A percentile compares a stretch with the other conserved stretches of the same genome.
Evolutionary conservation across 495 filamentous ascomycete genomes (phyloP).

Genomic region (Alectoria sarmentosa): DNA sequence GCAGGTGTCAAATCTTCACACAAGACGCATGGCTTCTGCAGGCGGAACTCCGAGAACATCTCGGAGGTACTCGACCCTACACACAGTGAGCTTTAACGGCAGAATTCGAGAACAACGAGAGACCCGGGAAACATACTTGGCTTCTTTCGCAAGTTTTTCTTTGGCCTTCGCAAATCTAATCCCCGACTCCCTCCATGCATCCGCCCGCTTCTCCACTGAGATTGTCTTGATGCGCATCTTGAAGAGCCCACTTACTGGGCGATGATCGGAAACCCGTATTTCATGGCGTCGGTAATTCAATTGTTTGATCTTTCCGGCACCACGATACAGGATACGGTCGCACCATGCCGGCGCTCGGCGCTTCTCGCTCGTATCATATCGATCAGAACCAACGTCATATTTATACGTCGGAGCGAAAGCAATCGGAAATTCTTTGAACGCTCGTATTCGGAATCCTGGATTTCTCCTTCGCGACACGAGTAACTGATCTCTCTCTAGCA

Average conservation of each 20-base stretch:
- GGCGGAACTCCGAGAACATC: slow-evolving; percentile 44
- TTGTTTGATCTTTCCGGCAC: slow-evolving; percentile 75
- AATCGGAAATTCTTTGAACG: slow-evolving; percentile 80
- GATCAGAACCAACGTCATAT: slow-evolving; percentile 91
- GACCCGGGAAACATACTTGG: slow-evolving; percentile 41
- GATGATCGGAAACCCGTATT: slow-evolving; percentile 82
- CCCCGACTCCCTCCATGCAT: slow-evolving; percentile 62
- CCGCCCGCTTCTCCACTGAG: slow-evolving; percentile 52
- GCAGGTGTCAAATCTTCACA: background rate
- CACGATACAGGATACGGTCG: slow-evolving; percentile 83
- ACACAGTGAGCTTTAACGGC: background rate
- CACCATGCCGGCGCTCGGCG: slow-evolving; percentile 96
- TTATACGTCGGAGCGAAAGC: slow-evolving; percentile 96
- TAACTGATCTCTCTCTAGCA: slow-evolving; percentile 92
- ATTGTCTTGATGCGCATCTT: slow-evolving; percentile 76
- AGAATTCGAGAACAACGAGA: background rate
- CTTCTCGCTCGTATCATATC: slow-evolving; percentile 92
- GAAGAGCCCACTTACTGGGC: slow-evolving; percentile 84
- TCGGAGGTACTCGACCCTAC: slow-evolving; percentile 48
- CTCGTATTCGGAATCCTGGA: slow-evolving; percentile 76
- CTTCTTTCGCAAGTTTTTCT: slow-evolving; percentile 53
- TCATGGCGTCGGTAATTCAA: slow-evolving; percentile 84
- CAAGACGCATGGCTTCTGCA: slow-evolving; percentile 36
- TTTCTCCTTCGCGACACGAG: slow-evolving; percentile 80
- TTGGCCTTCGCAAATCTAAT: slow-evolving; percentile 64